Conservation (phyloP, 2,329 filamentous ascomycete species). For the Alternaria sp. region DNA sequence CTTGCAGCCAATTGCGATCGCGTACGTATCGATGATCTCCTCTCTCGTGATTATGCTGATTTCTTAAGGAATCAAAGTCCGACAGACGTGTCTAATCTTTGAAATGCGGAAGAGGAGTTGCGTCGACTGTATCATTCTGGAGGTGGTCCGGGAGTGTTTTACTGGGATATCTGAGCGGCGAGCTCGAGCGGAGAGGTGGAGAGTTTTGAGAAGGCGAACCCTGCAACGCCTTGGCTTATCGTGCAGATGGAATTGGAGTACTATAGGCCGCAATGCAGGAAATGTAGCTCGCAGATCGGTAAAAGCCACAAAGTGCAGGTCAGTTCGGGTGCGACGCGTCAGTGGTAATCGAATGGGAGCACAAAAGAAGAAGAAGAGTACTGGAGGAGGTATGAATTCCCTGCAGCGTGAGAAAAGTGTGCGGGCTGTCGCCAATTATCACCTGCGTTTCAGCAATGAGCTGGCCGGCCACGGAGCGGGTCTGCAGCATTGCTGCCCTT, state of each 20-base stretch:
- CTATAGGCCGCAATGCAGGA: slow-evolving; percentile 53
- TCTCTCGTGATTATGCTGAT: slow-evolving; percentile 22
- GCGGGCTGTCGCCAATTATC: slow-evolving; percentile 48
- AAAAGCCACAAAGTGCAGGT: slow-evolving; percentile 47
- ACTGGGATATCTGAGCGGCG: slow-evolving; percentile 44
- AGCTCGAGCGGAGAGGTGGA: slow-evolving; percentile 45
- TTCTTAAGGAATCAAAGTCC: slow-evolving; percentile 46
- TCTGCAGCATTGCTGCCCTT: slow-evolving; percentile 45
- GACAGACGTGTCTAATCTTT: slow-evolving; percentile 41
- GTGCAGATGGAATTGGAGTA: slow-evolving; percentile 42
- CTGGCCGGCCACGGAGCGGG: slow-evolving; percentile 47
- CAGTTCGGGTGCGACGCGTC: slow-evolving; percentile 39
- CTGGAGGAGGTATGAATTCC: slow-evolving; percentile 47
- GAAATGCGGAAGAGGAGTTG: slow-evolving; percentile 45
- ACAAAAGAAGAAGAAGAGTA: slow-evolving; percentile 36
- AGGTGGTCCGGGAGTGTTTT: slow-evolving; percentile 42
- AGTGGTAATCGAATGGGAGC: slow-evolving; percentile 42
- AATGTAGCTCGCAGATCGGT: slow-evolving; percentile 43
- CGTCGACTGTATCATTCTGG: slow-evolving; percentile 53
- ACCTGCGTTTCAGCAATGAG: slow-evolving; percentile 47
- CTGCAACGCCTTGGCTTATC: slow-evolving; percentile 52
- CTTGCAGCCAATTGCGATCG: slow-evolving; percentile 38
- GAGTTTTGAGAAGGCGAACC: slow-evolving; percentile 50
- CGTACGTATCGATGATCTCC: slow-evolving; percentile 40
- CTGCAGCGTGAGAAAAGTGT: slow-evolving; percentile 39